Percentiles rank a stretch among this genome's conserved stretches.
These are phyloP conservation scores for Amphichorda felina DNA, from an alignment of 2,329 filamentous ascomycete species.

Conservation along the genomic window DNA sequence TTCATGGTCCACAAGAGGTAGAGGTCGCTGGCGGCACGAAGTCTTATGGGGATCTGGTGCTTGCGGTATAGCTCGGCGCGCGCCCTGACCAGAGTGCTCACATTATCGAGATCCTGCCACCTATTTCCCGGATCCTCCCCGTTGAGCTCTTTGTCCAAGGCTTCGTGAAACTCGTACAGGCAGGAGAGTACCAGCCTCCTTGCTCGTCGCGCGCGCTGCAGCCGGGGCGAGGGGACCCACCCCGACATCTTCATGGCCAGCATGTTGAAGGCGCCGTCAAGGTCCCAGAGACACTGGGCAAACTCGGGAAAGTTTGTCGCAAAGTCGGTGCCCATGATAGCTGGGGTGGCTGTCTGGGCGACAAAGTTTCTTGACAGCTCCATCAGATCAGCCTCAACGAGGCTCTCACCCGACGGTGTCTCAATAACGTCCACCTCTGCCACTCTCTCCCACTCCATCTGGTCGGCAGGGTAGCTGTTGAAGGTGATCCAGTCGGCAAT, in stretches of 20 bases:
- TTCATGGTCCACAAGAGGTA: conserved; percentile 24
- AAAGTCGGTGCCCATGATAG: conserved; percentile 27
- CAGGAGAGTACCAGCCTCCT: conserved; percentile 13
- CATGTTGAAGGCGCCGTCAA: conserved; percentile 19
- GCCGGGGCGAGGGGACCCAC: conserved; percentile 18
- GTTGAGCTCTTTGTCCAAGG: conserved; percentile 18
- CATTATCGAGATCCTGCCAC: conserved; percentile 25
- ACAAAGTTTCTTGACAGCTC: conserved; percentile 22
- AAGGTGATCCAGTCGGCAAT: conserved; percentile 24
- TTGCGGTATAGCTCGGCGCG: conserved; percentile 17
- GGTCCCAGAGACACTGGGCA: conserved; percentile 23
- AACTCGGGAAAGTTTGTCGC: conserved; percentile 26
- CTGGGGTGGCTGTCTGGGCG: conserved; percentile 18
- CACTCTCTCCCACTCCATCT: conserved; percentile 24
- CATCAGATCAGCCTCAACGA: conserved; percentile 16
- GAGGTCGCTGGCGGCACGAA: conserved; percentile 21
- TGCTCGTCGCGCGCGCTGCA: conserved; percentile 18
- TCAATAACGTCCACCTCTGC: conserved; percentile 18
- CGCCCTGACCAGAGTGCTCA: conserved; percentile 17
- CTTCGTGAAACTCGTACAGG: conserved; percentile 20
- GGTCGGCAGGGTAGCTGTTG: conserved; percentile 22
- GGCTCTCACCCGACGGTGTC: conserved; percentile 9
- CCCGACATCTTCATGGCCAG: conserved; percentile 14
- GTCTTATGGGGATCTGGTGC: conserved; percentile 15
- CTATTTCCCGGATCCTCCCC: conserved; percentile 15